Evolutionary conservation across 2,329 filamentous ascomycete genomes (phyloP).

Genomic region (Phyllosticta citriasiana): DNA sequence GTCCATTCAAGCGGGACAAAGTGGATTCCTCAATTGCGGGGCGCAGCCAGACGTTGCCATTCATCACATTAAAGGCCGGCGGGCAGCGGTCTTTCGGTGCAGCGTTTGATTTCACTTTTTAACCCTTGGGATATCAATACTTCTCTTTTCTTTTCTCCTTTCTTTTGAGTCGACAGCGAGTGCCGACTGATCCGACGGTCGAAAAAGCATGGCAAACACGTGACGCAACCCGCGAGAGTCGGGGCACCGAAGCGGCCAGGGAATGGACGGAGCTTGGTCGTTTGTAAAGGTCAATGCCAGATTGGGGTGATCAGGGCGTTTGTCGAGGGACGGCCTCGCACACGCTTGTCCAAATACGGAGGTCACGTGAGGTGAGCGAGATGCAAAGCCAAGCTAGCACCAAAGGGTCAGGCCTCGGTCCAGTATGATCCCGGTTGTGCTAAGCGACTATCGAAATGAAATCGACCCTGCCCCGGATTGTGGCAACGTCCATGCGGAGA

Average conservation of each 20-base stretch:
- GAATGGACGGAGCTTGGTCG: background rate
- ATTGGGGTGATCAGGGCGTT: background rate
- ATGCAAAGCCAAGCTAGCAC: background rate
- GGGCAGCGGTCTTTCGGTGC: background rate
- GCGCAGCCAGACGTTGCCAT: background rate
- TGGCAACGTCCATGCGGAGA: background rate
- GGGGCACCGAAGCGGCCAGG: background rate
- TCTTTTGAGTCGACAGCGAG: background rate
- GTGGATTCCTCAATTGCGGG: background rate
- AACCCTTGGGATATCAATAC: too few species aligned
- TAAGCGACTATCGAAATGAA: background rate
- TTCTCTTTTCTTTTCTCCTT: background rate
- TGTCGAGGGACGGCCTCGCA: background rate
- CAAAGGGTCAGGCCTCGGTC: background rate
- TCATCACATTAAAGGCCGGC: background rate
- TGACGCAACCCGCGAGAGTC: background rate
- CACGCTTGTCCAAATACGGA: background rate
- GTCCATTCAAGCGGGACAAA: background rate
- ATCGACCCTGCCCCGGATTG: background rate
- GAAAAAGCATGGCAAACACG: background rate
- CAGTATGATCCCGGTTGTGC: background rate
- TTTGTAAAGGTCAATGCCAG: background rate
- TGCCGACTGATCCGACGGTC: background rate
- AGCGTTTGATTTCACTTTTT: background rate
- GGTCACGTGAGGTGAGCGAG: background rate